Conservation (phyloP, 805 yeast genomes). For the Ogataea methanolica region DNA sequence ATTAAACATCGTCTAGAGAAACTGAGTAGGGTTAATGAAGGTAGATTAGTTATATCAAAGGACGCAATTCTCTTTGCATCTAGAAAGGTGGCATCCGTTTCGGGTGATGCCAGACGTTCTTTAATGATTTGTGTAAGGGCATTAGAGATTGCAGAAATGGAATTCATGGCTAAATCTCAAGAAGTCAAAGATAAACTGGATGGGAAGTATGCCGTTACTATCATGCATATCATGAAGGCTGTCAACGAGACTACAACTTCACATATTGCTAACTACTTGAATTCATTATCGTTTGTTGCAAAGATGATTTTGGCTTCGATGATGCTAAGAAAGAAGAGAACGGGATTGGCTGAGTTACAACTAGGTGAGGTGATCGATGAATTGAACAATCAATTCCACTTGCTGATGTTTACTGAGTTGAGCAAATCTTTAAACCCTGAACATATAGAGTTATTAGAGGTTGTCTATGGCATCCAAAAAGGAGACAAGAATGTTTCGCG, state of each 20-base stretch:
- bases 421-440: slow-evolving; percentile 19
- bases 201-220: slow-evolving; percentile 53
- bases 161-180: slow-evolving; percentile 36
- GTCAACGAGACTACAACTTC: slow-evolving; percentile 74
- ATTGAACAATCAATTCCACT: slow-evolving; percentile 38
- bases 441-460: slow-evolving; percentile 19
- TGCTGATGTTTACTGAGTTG: slow-evolving; percentile 28
- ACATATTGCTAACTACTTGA: slow-evolving; percentile 59
- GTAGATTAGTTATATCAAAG: slow-evolving; percentile 43
- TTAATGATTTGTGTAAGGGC: slow-evolving; percentile 84
- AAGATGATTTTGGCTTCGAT: slow-evolving; percentile 72
- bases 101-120: slow-evolving; percentile 96
- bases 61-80: slow-evolving; percentile 92
- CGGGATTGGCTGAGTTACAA: slow-evolving; percentile 65
- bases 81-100: slow-evolving; percentile 90
- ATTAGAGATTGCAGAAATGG: slow-evolving; percentile 77
- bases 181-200: slow-evolving; percentile 25
- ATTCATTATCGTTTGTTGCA: slow-evolving; percentile 57
- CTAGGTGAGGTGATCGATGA: slow-evolving; percentile 81
- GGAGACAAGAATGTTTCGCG: slow-evolving; percentile 14
- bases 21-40: slow-evolving; percentile 35
- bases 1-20: slow-evolving; percentile 64
- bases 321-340: slow-evolving; percentile 56
- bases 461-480: slow-evolving; percentile 21
- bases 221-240: slow-evolving; percentile 73